These are phyloP conservation scores for Nitzschia inconspicua DNA, from an alignment of 108 stramenopile genomes.

Conservation along the genomic window DNA sequence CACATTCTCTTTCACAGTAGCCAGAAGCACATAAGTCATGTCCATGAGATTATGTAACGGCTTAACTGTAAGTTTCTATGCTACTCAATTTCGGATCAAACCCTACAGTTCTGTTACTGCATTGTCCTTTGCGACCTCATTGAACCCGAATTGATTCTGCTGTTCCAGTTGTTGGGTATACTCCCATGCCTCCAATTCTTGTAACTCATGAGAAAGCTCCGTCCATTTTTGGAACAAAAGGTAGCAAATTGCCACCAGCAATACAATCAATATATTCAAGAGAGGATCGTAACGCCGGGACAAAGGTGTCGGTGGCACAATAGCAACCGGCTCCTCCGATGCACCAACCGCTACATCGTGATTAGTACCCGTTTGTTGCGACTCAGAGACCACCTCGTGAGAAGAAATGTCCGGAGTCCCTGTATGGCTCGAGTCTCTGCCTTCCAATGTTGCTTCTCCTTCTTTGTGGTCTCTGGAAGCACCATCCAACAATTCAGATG, in stretches of 20 bases:
- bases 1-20: too few species aligned
- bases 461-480: neutral
- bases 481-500: too few species aligned
- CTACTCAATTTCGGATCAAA: too few species aligned
- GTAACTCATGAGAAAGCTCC: constrained; percentile 28
- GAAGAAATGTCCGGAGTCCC: neutral
- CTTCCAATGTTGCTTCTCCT: neutral
- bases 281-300: constrained; percentile 41
- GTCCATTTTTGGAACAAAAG: constrained; percentile 29
- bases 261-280: constrained; percentile 35
- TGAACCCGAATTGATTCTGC: neutral
- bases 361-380: neutral
- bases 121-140: neutral
- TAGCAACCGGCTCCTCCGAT: neutral
- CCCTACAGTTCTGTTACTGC: too few species aligned
- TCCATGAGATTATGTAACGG: too few species aligned
- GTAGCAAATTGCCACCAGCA: constrained; percentile 37
- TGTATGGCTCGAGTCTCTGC: constrained; percentile 1
- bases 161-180: neutral
- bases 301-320: neutral
- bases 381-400: too few species aligned
- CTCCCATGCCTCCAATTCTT: constrained; percentile 8
- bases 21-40: too few species aligned
- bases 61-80: too few species aligned
- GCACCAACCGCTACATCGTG: neutral